Base-by-base conservation (phyloP, 345 rosid genomes). In the Populus ilicifolia region DNA sequence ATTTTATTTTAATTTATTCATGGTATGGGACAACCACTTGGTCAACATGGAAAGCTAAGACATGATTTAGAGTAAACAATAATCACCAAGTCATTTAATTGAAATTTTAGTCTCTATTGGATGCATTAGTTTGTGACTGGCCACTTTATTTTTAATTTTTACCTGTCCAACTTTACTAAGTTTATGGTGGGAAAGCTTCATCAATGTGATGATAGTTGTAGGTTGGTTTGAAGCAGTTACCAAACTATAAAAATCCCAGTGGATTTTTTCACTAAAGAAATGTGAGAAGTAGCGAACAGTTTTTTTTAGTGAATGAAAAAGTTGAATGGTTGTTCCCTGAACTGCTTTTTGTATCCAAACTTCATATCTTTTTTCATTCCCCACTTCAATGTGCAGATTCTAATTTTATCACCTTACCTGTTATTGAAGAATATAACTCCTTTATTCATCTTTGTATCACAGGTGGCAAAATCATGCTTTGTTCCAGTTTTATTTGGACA, bases 401-500 rank as follows among this genome's bases (percentile, higher is more conserved):
- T 38, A 66, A 72, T 25, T 36, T 35, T 27, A 2, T 16, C 36
- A 67, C 44, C 30, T 73, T 74, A 21, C n/a, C 33, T 73, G 64
- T 74, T 78, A 41, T 56, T 59, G n/a, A 35, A 71, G 36, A 25
- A 52, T 12, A 44, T 48, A 9, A 54, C 46, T 46, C 18, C 33
- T 50, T 44, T 62, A 46, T 68, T 67, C 52, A 35, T 77, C 75
- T 64, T 56, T 72, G 21, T 70, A 30, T 80, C 83, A 23, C 76
- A 95, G 99, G 93, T 89, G 77, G 99, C 98, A 44, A 85, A 89
- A 70, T 86, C 89, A 79, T 82, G 90, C 87, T 92, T 92, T 81
- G 97, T 95, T 79, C 99, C 99, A 11, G 99, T 78, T 78, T 86
- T 95, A 80, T 89, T 93, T 90, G 99, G 99, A 67, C 99, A 95